phyloP scores from a whole-genome alignment of 1,284 basidiomycete species.

The Austroboletus niveus region DNA sequence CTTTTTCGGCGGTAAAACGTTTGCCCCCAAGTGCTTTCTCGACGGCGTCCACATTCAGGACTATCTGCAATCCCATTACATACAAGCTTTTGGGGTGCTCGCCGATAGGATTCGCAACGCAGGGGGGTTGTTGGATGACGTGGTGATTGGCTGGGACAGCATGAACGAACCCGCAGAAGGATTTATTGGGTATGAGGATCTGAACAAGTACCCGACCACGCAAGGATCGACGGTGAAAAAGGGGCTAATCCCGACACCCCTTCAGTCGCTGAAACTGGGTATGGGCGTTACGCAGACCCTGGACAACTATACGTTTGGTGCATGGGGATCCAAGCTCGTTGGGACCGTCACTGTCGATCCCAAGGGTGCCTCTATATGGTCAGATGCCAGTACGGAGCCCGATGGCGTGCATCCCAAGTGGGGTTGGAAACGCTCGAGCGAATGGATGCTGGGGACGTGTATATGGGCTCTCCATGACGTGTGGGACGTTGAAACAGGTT shows the following conservation, averaged over 20 bases:
- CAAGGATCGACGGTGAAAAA: conserved; percentile 78
- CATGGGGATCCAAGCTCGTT: conserved; percentile 74
- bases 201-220: conserved; percentile 62
- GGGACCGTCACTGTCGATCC: conserved; percentile 85
- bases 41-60: conserved; percentile 95
- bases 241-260: conserved; percentile 84
- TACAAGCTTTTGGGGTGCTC: conserved; percentile 73
- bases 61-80: conserved; percentile 86
- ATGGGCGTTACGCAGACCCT: conserved; percentile 85
- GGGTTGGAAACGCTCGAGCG: conserved; percentile 37
- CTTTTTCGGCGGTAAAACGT: conserved; percentile 90
- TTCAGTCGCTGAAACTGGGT: conserved; percentile 82
- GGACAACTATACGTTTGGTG: conserved; percentile 82
- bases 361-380: conserved; percentile 74
- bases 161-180: conserved; percentile 95
- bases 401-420: conserved; percentile 48
- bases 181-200: conserved; percentile 73
- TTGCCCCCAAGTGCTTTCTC: conserved; percentile 88
- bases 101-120: conserved; percentile 70
- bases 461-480: conserved; percentile 93
- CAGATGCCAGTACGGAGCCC: conserved; percentile 46
- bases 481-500: conserved; percentile 78
- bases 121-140: conserved; percentile 78
- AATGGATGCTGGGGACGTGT: conserved; percentile 85
- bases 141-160: conserved; percentile 95